Evolutionary conservation across 257 asterid species (phyloP).

Genomic region (Plantago elongata): DNA sequence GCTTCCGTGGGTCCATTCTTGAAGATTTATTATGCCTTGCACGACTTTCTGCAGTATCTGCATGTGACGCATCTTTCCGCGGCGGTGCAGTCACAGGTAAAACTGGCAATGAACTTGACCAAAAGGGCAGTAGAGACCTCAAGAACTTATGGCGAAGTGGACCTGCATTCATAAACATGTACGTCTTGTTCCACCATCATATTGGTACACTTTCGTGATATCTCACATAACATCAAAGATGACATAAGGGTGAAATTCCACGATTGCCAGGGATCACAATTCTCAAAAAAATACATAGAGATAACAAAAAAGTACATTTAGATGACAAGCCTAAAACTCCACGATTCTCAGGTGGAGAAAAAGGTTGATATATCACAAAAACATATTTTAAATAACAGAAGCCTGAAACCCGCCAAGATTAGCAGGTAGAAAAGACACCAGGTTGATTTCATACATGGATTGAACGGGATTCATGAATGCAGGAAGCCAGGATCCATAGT

Average conservation of each 20-base stretch:
- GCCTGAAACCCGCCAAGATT: background rate
- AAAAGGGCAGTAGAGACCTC: conserved; percentile 83
- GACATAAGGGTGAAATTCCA: background rate
- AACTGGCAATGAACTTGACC: conserved; percentile 86
- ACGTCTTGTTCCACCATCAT: conserved; percentile 9
- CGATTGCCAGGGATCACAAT: too few relatives aligned
- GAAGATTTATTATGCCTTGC: conserved; percentile 62
- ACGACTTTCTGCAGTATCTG: conserved; percentile 67
- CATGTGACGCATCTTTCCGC: conserved; percentile 59
- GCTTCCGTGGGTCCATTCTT: conserved; percentile 93
- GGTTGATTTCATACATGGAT: background rate
- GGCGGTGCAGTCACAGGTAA: conserved; percentile 93
- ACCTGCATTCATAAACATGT: conserved; percentile 41
- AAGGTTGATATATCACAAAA: background rate
- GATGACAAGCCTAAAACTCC: too few relatives aligned
- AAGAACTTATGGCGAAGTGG: conserved; percentile 70
- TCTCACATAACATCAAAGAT: background rate
- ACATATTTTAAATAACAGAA: background rate
- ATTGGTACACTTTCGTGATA: conserved; percentile 1
- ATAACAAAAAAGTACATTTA: too few relatives aligned
- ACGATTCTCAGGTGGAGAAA: too few relatives aligned
- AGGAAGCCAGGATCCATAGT: too few relatives aligned
- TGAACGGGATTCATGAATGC: background rate
- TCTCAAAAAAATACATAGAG: too few relatives aligned
- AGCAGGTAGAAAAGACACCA: background rate